Evolutionary conservation across 306 rosid species (phyloP), one percentile per base, ranked within the genome.

Genomic region (Hippophae rhamnoides): DNA sequence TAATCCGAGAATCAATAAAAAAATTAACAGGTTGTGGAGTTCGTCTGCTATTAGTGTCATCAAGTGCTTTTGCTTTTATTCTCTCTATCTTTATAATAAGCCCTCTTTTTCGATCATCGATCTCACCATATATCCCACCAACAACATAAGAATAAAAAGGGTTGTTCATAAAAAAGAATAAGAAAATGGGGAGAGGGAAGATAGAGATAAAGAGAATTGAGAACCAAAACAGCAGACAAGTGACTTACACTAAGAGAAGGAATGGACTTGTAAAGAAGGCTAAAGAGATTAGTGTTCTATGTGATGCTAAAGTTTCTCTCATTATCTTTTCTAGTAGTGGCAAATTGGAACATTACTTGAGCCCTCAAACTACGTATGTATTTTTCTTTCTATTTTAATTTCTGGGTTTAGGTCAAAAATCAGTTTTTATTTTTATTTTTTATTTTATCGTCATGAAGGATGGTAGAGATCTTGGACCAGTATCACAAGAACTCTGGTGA

Each of bases 121-220:
- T n/a, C 50, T 60, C 68, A 56, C 63, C 68, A 55, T 72, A 60
- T 47, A 57, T 60, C 48, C 13, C 59, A 26, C 45, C 9, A 47
- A 56, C 27, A 13, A 14, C 13, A 26, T 13, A 40, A 31, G 40
- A 43, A 42, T 54, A 25, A n/a, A 10, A 60, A 43, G 6, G 12
- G 8, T 42, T 38, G 8, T 42, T 38, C 25, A 25, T 43, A n/a
- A 47, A 31, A 41, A 10, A 26, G 40, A 7, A 47, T 49, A 46
- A 2, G 5, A 69, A 70, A 62, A 86, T 90, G 98, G 98, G 98
- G 45, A 85, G 98, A 27, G 98, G 96, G 11, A 90, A 90, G 92
- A 87, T 90, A 66, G 98, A 90, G 84, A 90, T 90, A 46, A 87
- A 83, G 77, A 87, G 95, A 71, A 90, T 87, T 43, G 96, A 90